Conservation (phyloP, 1,284 basidiomycete species). For the Pseudozyma hubeiensis region DNA sequence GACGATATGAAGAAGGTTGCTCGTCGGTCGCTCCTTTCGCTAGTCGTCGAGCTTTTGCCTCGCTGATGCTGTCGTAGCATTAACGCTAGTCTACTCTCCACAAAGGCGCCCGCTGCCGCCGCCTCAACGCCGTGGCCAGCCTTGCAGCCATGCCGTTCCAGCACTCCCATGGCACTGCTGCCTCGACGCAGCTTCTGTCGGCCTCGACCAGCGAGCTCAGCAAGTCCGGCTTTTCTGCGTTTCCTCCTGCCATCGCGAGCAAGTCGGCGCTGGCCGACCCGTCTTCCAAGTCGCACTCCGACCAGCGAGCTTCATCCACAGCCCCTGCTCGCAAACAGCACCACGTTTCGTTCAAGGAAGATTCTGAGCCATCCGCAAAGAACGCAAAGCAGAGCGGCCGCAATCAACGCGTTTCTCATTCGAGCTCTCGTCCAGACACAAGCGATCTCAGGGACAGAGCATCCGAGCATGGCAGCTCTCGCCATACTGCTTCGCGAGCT, state of each 20-base stretch:
- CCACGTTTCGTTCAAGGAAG: conserved; percentile 47
- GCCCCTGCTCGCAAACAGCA: conserved; percentile 34
- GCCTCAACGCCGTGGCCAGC: not conserved
- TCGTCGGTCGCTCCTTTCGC: not conserved
- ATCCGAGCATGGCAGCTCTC: conserved; percentile 39
- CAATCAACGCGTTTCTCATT: conserved; percentile 19
- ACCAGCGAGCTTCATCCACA: not conserved
- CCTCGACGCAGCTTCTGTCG: conserved; percentile 28
- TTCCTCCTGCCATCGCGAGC: conserved; percentile 7
- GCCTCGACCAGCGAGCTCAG: conserved; percentile 6
- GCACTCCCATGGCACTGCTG: conserved; percentile 17
- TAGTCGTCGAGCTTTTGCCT: conserved; percentile 5
- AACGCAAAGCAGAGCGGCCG: conserved; percentile 25
- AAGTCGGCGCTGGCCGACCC: conserved; percentile 37
- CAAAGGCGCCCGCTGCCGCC: not conserved
- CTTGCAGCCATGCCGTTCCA: conserved; percentile 29
- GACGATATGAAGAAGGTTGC: conserved; percentile 21
- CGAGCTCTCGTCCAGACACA: conserved; percentile 14
- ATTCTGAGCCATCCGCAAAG: conserved; percentile 17
- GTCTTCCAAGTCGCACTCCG: conserved; percentile 18
- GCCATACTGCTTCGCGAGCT: conserved; percentile 19
- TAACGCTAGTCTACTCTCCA: not conserved
- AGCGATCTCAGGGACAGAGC: conserved; percentile 19
- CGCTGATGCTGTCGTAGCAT: conserved; percentile 16
- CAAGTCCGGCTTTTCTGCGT: conserved; percentile 5